These are phyloP conservation scores for Hypoxylon lenormandii DNA, from an alignment of 495 filamentous ascomycete species.

Conservation along the genomic window DNA sequence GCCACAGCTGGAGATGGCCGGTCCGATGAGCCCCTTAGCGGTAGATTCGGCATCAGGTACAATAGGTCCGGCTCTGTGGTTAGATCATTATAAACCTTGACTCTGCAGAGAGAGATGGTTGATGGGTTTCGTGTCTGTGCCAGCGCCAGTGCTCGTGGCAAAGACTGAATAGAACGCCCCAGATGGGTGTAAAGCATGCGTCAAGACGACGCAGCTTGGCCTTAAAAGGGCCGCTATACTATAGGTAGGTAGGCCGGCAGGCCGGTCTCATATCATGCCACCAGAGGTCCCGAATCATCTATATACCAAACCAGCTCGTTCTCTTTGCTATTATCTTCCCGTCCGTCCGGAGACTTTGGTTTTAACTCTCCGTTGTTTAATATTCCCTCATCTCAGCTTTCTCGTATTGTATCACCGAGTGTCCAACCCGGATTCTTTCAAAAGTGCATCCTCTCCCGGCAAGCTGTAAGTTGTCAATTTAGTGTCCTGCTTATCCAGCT, in stretches of 20 bases:
- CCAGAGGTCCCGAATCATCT: constrained; percentile 20
- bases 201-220: constrained; percentile 37
- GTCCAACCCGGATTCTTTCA: constrained; percentile 8
- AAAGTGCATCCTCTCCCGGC: constrained; percentile 8
- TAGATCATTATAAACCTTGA: no score
- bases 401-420: background rate
- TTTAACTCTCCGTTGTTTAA: constrained; percentile 4
- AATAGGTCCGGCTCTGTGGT: no score
- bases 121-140: background rate
- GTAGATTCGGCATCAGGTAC: background rate
- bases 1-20: background rate
- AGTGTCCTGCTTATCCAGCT: constrained; percentile 3
- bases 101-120: background rate
- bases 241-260: constrained; percentile 7
- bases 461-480: constrained; percentile 27
- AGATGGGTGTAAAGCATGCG: constrained; percentile 41
- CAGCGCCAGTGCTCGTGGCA: constrained; percentile 20
- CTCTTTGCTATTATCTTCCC: constrained; percentile 5
- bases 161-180: constrained; percentile 27
- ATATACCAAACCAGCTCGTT: constrained; percentile 14
- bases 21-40: background rate
- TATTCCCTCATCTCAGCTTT: constrained; percentile 2
- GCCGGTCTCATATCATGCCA: constrained; percentile 34
- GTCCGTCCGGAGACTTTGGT: constrained; percentile 8
- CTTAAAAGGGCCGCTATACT: constrained; percentile 16